Percentiles rank a stretch among this genome's conserved stretches.
phyloP scores from a whole-genome alignment of 306 rosid species.

The Carpinus viminea region DNA sequence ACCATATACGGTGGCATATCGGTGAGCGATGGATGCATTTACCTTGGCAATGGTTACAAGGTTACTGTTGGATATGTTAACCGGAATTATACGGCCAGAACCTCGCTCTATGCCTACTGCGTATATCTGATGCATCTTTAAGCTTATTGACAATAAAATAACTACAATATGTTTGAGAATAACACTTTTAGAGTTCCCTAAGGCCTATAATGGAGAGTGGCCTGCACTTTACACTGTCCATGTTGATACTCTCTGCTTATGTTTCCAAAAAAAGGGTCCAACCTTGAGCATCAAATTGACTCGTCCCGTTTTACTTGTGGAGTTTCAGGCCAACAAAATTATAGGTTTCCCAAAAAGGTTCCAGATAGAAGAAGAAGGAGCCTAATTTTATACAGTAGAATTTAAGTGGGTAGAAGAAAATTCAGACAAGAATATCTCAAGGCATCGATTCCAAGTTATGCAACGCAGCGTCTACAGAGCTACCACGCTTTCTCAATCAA shows the following conservation, averaged over 20 bases:
- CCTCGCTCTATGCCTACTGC: slow-evolving; percentile 57
- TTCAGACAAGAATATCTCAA: too few relatives aligned
- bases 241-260: not conserved
- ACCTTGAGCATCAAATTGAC: too few relatives aligned
- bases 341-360: not conserved
- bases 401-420: not conserved
- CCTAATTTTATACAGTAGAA: not conserved
- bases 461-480: not conserved
- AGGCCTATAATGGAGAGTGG: not conserved
- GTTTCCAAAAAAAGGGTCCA: not conserved
- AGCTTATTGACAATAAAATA: not conserved
- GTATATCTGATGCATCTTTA: not conserved
- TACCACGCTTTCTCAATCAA: not conserved
- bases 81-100: slow-evolving; percentile 39
- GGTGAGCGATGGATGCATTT: slow-evolving; percentile 57
- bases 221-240: not conserved
- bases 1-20: slow-evolving; percentile 59
- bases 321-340: too few relatives aligned
- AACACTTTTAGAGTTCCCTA: not conserved
- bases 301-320: too few relatives aligned
- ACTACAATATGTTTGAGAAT: not conserved
- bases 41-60: slow-evolving; percentile 56
- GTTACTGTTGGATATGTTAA: slow-evolving; percentile 29
- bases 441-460: not conserved
- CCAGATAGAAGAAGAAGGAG: not conserved